Evolutionary conservation across 1,139 yeast genomes (phyloP).

Genomic region (Scheffersomyces parashehatae): DNA sequence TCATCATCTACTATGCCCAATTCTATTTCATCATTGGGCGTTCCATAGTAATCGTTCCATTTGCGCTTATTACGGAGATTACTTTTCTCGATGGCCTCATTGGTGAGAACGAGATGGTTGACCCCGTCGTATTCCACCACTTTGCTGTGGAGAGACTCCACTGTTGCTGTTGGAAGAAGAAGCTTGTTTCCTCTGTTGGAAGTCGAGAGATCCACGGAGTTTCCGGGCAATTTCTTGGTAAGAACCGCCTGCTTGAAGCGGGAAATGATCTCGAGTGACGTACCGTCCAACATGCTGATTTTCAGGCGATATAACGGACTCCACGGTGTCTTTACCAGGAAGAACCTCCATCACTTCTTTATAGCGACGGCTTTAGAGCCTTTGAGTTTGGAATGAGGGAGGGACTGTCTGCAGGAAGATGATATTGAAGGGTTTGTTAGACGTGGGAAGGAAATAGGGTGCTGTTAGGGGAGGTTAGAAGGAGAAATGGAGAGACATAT

Average conservation of each 20-base stretch:
- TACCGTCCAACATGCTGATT: constrained; percentile 35
- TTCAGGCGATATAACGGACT: constrained; percentile 1
- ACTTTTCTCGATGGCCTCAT: constrained; percentile 32
- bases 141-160: constrained; percentile 30
- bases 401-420: too few relatives aligned
- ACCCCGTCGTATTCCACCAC: constrained; percentile 45
- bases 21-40: constrained; percentile 12
- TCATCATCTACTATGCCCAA: constrained; percentile 12
- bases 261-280: constrained; percentile 40
- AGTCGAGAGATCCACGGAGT: constrained; percentile 12
- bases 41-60: constrained; percentile 34
- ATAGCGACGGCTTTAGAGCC: too few relatives aligned
- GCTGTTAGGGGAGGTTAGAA: too few relatives aligned
- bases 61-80: constrained; percentile 34
- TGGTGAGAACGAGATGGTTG: constrained; percentile 41
- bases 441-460: too few relatives aligned
- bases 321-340: too few relatives aligned
- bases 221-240: constrained; percentile 10
- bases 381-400: too few relatives aligned
- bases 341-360: too few relatives aligned
- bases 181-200: constrained; percentile 42
- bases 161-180: constrained; percentile 16
- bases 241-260: constrained; percentile 42
- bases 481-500: too few relatives aligned
- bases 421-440: too few relatives aligned